Conservation (phyloP, 768 basidiomycete genomes). For the Calocera viscosa region DNA sequence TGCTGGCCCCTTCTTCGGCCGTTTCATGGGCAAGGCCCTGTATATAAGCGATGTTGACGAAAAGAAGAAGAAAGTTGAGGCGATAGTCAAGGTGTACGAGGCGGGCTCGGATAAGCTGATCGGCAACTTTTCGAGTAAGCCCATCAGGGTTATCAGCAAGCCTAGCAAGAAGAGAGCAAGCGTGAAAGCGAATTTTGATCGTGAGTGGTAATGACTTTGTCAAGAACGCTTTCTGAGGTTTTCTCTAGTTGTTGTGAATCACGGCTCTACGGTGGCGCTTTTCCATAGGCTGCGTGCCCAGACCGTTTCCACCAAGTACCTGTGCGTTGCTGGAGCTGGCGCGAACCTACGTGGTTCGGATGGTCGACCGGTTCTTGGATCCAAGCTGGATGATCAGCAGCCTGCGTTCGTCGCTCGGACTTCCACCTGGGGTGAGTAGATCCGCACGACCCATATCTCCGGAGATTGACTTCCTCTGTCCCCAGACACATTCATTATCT, state of each 20-base stretch:
- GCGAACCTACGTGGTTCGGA: constrained; percentile 90
- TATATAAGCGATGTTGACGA: constrained; percentile 93
- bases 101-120: constrained; percentile 66
- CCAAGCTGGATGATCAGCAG: constrained; percentile 52
- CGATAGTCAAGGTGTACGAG: constrained; percentile 77
- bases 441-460: neutral
- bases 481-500: constrained; percentile 86
- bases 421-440: constrained; percentile 66
- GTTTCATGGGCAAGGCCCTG: constrained; percentile 86
- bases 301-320: constrained; percentile 89
- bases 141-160: constrained; percentile 98
- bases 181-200: constrained; percentile 71
- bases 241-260: constrained; percentile 73
- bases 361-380: constrained; percentile 72
- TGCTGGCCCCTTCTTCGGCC: constrained; percentile 83
- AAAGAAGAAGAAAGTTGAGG: constrained; percentile 91
- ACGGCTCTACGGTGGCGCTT: constrained; percentile 87
- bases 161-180: constrained; percentile 94
- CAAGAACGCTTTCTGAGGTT: neutral
- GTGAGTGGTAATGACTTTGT: constrained; percentile 37
- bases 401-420: constrained; percentile 84
- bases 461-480: neutral
- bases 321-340: constrained; percentile 87
- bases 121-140: constrained; percentile 78
- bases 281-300: constrained; percentile 95